Percentiles rank a stretch among this genome's conserved stretches.
Evolutionary conservation across 2,329 filamentous ascomycete genomes (phyloP).

Genomic region (Fusarium pininemorale): DNA sequence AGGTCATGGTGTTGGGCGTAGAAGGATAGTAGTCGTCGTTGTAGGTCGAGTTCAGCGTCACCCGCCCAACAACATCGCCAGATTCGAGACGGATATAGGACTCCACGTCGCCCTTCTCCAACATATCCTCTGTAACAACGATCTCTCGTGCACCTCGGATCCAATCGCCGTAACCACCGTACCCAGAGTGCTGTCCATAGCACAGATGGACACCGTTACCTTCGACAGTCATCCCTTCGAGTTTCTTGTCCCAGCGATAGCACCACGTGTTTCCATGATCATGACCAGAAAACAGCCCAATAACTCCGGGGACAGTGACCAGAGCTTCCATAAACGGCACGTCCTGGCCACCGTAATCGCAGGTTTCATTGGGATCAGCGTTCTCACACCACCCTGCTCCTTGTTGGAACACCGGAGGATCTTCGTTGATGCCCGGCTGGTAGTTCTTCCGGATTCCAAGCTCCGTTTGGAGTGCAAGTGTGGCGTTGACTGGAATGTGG

Average conservation of each 20-base stretch:
- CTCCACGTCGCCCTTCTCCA: constrained; percentile 55
- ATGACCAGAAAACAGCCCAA: constrained; percentile 71
- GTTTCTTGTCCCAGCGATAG: constrained; percentile 56
- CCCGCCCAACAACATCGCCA: constrained; percentile 58
- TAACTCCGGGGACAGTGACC: constrained; percentile 61
- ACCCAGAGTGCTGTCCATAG: constrained; percentile 74
- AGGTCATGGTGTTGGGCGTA: constrained; percentile 51
- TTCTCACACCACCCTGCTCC: constrained; percentile 57
- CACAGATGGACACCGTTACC: constrained; percentile 60
- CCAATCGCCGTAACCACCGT: constrained; percentile 75
- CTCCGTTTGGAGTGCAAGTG: constrained; percentile 50
- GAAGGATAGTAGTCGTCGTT: constrained; percentile 63
- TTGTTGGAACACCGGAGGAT: constrained; percentile 52
- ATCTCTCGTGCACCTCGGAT: constrained; percentile 69
- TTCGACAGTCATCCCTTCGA: constrained; percentile 45
- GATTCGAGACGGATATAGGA: constrained; percentile 71
- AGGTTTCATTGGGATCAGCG: constrained; percentile 47
- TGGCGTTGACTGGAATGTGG: constrained; percentile 58
- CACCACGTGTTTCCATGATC: constrained; percentile 73
- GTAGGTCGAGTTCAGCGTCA: constrained; percentile 68
- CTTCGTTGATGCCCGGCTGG: constrained; percentile 58
- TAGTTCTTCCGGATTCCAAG: constrained; percentile 47
- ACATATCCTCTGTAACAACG: constrained; percentile 53
- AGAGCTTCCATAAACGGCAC: constrained; percentile 71
- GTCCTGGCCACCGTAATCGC: constrained; percentile 61